These are phyloP conservation scores for Vinca major DNA, from an alignment of 305 asterid species.

Conservation along the genomic window DNA sequence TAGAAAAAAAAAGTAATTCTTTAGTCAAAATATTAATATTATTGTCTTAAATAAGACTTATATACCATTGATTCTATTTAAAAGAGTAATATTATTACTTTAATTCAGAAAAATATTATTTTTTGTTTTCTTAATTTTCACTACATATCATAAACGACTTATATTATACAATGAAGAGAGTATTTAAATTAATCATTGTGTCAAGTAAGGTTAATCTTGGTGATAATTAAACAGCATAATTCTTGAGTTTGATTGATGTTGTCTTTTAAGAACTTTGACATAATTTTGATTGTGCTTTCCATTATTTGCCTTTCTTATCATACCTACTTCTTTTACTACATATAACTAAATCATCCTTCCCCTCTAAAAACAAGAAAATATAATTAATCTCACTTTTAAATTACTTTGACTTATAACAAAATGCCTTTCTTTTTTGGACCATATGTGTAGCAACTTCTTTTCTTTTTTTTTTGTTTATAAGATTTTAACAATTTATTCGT, in stretches of 20 bases:
- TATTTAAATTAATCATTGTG: not conserved
- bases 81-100: too few relatives aligned
- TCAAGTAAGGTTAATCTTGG: not conserved
- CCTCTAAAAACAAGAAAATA: not conserved
- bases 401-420: conserved; percentile 1
- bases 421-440: not conserved
- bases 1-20: too few relatives aligned
- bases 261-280: conserved; percentile 5
- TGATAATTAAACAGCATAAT: conserved; percentile 2
- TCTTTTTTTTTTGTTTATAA: too few relatives aligned
- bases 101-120: too few relatives aligned
- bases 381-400: not conserved
- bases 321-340: conserved; percentile 16
- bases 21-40: too few relatives aligned
- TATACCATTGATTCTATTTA: too few relatives aligned
- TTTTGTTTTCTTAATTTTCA: too few relatives aligned
- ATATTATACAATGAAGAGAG: too few relatives aligned
- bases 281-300: conserved; percentile 5
- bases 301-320: conserved; percentile 12
- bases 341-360: not conserved
- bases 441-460: too few relatives aligned
- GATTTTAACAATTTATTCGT: too few relatives aligned
- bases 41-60: too few relatives aligned
- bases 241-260: conserved; percentile 12
- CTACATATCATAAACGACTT: too few relatives aligned